Percentiles rank a stretch among this genome's conserved stretches.
These are phyloP conservation scores for Decorospora gaudefroyi DNA, from an alignment of 2,329 filamentous ascomycete genomes.

Conservation along the genomic window DNA sequence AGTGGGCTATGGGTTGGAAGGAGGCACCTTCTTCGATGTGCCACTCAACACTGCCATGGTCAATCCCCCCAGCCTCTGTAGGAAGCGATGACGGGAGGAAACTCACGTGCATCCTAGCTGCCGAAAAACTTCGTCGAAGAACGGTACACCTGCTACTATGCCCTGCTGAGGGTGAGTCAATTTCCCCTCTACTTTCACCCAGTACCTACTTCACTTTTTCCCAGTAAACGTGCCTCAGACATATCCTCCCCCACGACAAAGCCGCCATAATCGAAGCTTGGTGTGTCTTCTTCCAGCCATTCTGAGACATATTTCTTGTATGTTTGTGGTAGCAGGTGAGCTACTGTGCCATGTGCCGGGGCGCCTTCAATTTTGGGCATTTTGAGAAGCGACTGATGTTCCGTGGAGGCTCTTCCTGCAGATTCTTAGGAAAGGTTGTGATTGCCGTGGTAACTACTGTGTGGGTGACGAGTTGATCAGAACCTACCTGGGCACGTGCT, in stretches of 20 bases:
- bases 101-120: constrained; percentile 80
- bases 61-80: neutral
- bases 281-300: constrained; percentile 96
- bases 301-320: constrained; percentile 79
- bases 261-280: constrained; percentile 94
- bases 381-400: neutral
- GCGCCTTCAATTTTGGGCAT: constrained; percentile 54
- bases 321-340: constrained; percentile 78
- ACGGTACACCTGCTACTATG: constrained; percentile 87
- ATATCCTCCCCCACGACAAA: constrained; percentile 83
- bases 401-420: neutral
- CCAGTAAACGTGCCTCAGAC: constrained; percentile 57
- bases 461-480: no score
- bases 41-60: constrained; percentile 72
- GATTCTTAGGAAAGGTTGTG: neutral
- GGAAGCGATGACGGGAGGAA: neutral
- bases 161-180: constrained; percentile 55
- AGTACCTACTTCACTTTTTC: constrained; percentile 58
- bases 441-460: neutral
- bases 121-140: constrained; percentile 90
- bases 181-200: neutral
- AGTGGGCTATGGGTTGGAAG: constrained; percentile 62
- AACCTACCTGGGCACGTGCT: no score
- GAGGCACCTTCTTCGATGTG: constrained; percentile 73
- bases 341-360: constrained; percentile 61